A percentile compares a stretch with the other conserved stretches of the same genome.
These are phyloP conservation scores for Wickerhamiella australiensis DNA, from an alignment of 805 yeast species.

Conservation along the genomic window DNA sequence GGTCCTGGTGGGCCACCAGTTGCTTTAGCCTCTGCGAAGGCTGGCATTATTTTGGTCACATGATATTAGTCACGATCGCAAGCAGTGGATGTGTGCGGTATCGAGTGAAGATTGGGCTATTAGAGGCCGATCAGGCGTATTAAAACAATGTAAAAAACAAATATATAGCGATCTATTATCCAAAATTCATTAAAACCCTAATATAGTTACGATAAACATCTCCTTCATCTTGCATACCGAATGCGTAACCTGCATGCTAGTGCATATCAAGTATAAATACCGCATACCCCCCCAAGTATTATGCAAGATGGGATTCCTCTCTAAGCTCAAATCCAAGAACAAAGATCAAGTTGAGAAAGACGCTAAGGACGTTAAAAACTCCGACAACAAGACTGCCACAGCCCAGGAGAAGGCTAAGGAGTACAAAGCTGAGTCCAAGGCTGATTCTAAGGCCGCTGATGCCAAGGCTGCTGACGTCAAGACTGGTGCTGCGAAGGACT, in stretches of 20 bases:
- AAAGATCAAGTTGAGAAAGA: neutral
- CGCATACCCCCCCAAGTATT: neutral
- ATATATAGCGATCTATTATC: too few species aligned
- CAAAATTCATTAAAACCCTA: too few species aligned
- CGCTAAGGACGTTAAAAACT: neutral
- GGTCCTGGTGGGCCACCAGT: neutral
- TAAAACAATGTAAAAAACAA: neutral
- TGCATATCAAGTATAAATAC: slow-evolving; percentile 7
- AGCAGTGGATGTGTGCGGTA: neutral
- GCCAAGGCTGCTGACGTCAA: neutral
- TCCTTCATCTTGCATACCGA: neutral
- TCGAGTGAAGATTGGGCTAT: neutral
- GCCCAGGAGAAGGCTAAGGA: neutral
- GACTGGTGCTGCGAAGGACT: neutral
- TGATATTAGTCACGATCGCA: slow-evolving; percentile 1
- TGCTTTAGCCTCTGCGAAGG: neutral
- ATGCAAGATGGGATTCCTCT: slow-evolving; percentile 6
- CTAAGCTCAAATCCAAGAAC: slow-evolving; percentile 4
- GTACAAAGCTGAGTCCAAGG: neutral
- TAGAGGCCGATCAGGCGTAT: neutral
- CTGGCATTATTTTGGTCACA: neutral
- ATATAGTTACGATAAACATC: too few species aligned
- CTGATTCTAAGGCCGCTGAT: neutral
- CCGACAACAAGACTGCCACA: neutral
- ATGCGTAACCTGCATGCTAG: neutral